Base-by-base conservation (phyloP, 1,284 basidiomycete genomes). In the Apiotrichum porosum region DNA sequence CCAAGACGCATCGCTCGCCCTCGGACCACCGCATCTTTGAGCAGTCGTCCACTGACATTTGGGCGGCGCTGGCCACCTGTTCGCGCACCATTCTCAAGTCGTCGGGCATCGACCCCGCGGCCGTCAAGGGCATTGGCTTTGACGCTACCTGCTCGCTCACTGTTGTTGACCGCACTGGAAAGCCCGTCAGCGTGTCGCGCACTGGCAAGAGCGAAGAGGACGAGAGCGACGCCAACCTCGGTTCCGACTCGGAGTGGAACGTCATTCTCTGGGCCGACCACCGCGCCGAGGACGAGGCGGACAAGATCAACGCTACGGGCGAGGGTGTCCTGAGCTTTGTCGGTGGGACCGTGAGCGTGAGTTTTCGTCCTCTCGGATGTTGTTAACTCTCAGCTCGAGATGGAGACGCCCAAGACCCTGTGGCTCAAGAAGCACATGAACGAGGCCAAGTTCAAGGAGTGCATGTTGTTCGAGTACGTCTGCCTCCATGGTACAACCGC, bases 121-220 rank as follows among this genome's bases (percentile, higher is more conserved):
- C 78, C 5, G 84, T 98, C 57, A 90, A 88, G 64, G 94, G 94
- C 1, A 69, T 98, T 47, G 92, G 93, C 10, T 97, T 97, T 69
- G 94, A 97, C 72, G 94, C 93, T 42, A 98, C 94, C 0, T 98
- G 95, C 75, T 94, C 90, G 0, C 79, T 98, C 31, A 91, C 93
- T 0, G 93, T 97, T 21, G 79, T 85, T 1, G 83, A 91, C 65
- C 74, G 81, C 46, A 64, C 81, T 14, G 91, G 91, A 4, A 75
- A 80, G 37, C 87, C 93, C 0, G 77, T 97, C 31, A 77, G 78
- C n/a, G 84, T 98, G 39, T 88, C 86, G 2, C 83, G 82, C 47
- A 54, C 60, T 2, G 56, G 54, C 9, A 41, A 18, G 4, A 47
- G 33, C 6, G n/a, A 15, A 4, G 60, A 56, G 34, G 58, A 51